phyloP scores from a whole-genome alignment of 2,329 filamentous ascomycete species.

The Mycosphaerella sp. region DNA sequence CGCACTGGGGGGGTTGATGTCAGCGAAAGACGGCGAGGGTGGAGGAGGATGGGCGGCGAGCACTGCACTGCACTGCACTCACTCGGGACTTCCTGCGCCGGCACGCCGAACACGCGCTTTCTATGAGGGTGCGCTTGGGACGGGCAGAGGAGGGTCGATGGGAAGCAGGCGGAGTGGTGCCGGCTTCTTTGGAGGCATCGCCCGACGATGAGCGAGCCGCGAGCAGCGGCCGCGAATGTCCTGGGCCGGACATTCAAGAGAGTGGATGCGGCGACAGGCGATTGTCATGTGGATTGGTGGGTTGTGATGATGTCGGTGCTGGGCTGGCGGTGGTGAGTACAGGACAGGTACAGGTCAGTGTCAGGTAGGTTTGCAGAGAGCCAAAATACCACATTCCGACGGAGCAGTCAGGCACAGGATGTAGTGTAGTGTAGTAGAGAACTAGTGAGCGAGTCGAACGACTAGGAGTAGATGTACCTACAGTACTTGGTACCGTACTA shows the following conservation, averaged over 20 bases:
- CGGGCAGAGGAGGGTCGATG: slow-evolving; percentile 16
- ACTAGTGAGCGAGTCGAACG: too few relatives aligned
- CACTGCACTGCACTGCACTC: slow-evolving; percentile 14
- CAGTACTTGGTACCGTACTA: too few relatives aligned
- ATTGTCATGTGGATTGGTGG: slow-evolving; percentile 2
- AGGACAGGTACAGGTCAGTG: too few relatives aligned
- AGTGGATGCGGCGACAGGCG: slow-evolving; percentile 5
- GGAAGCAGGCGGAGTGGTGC: slow-evolving; percentile 13
- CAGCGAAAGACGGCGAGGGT: neutral
- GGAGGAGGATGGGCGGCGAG: neutral
- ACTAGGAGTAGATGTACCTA: too few relatives aligned
- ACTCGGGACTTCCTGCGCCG: slow-evolving; percentile 27
- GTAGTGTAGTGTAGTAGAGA: too few relatives aligned
- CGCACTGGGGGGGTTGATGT: slow-evolving; percentile 20
- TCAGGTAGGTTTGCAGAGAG: neutral
- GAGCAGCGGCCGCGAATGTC: slow-evolving; percentile 20
- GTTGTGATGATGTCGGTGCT: neutral
- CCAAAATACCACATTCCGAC: neutral
- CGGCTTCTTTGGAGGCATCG: slow-evolving; percentile 19
- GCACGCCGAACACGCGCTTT: slow-evolving; percentile 29
- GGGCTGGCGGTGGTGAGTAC: too few relatives aligned
- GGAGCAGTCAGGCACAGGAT: too few relatives aligned
- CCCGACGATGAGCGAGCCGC: slow-evolving; percentile 21
- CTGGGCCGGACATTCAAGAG: slow-evolving; percentile 20
- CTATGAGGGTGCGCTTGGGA: slow-evolving; percentile 27